Evolutionary conservation across 306 rosid genomes (phyloP).

Genomic region (Senna siamea): DNA sequence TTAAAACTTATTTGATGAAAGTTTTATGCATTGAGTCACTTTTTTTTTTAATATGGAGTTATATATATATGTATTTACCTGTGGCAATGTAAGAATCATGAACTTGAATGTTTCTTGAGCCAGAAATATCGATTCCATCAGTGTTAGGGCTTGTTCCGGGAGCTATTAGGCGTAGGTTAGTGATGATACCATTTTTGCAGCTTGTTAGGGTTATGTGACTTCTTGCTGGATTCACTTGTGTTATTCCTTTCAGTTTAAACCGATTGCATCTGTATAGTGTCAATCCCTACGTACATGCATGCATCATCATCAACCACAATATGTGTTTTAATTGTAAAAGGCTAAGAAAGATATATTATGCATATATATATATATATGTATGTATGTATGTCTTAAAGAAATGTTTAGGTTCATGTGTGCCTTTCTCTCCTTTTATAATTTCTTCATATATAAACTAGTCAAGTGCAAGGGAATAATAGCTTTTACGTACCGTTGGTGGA

Average conservation of each 20-base stretch:
- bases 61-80: constrained; percentile 21
- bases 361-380: too few species aligned
- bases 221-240: constrained; percentile 49
- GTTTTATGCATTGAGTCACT: too few species aligned
- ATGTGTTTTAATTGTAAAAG: too few species aligned
- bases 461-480: not conserved
- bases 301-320: not conserved
- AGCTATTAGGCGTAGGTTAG: constrained; percentile 44
- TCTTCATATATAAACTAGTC: not conserved
- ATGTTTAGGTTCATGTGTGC: too few species aligned
- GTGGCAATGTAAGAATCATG: constrained; percentile 52
- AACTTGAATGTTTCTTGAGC: constrained; percentile 44
- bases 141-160: constrained; percentile 61
- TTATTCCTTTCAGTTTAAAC: constrained; percentile 45
- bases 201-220: constrained; percentile 55
- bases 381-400: too few species aligned
- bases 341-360: too few species aligned
- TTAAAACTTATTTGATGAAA: too few species aligned
- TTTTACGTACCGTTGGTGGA: constrained; percentile 54
- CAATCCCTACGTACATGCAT: constrained; percentile 37
- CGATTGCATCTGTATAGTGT: constrained; percentile 50
- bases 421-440: too few species aligned
- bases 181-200: constrained; percentile 40
- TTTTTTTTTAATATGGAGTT: too few species aligned
- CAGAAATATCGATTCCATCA: constrained; percentile 60